Evolutionary conservation across 75 land plant genomes (phyloP).

Genomic region (Larix kaempferi): DNA sequence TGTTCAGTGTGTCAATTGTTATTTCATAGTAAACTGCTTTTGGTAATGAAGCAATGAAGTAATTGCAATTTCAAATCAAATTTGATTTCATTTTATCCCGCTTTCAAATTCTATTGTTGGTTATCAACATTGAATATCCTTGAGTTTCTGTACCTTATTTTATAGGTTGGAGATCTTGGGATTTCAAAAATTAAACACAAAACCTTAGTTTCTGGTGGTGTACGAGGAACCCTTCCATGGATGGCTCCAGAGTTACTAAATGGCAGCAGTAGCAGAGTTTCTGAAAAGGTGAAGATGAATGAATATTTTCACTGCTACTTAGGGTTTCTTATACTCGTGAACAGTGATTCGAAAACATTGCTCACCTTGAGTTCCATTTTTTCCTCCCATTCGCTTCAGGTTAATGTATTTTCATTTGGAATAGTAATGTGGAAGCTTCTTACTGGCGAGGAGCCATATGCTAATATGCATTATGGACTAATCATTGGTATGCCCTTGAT

Average conservation of each 20-base stretch:
- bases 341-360: neutral
- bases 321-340: neutral
- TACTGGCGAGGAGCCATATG: constrained; percentile 92
- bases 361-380: neutral
- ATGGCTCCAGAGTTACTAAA: constrained; percentile 92
- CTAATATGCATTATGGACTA: constrained; percentile 81
- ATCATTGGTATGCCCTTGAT: constrained; percentile 59
- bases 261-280: constrained; percentile 68
- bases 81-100: neutral
- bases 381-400: constrained; percentile 32
- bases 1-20: neutral
- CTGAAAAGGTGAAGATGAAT: constrained; percentile 65
- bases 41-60: neutral
- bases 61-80: neutral
- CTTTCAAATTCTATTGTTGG: neutral
- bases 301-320: neutral
- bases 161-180: constrained; percentile 90
- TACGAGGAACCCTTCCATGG: constrained; percentile 95
- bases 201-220: constrained; percentile 87
- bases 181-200: constrained; percentile 81
- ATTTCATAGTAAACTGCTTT: neutral
- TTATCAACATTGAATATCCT: neutral
- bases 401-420: constrained; percentile 96
- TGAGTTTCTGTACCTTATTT: neutral
- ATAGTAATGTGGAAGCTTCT: constrained; percentile 94